Conservation (phyloP, 2,329 filamentous ascomycete species). For the Colletotrichum tropicale region DNA sequence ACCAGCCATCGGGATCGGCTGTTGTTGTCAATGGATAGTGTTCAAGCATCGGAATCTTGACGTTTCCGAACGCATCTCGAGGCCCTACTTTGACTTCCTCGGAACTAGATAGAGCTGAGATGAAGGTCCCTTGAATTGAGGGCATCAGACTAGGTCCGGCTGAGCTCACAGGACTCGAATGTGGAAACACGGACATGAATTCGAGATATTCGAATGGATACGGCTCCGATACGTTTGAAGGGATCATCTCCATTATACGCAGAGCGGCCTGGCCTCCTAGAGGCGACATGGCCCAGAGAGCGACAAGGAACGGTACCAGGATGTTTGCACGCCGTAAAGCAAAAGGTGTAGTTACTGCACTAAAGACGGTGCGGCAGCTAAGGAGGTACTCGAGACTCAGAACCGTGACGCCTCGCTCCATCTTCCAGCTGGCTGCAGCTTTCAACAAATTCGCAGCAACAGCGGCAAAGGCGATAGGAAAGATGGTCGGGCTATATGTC, state of each 20-base stretch:
- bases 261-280: not conserved
- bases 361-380: not conserved
- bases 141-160: not conserved
- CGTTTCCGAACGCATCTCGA: not conserved
- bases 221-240: not conserved
- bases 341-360: not conserved
- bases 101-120: not conserved
- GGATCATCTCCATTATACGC: not conserved
- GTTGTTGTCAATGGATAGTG: not conserved
- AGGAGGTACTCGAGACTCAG: not conserved
- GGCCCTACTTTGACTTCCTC: not conserved
- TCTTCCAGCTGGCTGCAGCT: not conserved
- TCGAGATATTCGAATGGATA: not conserved
- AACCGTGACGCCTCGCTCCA: not conserved
- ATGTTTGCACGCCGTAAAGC: not conserved
- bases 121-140: not conserved
- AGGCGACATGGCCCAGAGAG: not conserved
- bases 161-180: not conserved
- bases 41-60: conserved; percentile 1
- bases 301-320: not conserved
- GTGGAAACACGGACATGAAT: not conserved
- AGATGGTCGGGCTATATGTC: not conserved
- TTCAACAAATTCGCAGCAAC: not conserved
- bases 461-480: not conserved
- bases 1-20: not conserved